A percentile compares a stretch with the other conserved stretches of the same genome.
These are phyloP conservation scores for Populus davidiana DNA, from an alignment of 345 rosid genomes.

Conservation along the genomic window DNA sequence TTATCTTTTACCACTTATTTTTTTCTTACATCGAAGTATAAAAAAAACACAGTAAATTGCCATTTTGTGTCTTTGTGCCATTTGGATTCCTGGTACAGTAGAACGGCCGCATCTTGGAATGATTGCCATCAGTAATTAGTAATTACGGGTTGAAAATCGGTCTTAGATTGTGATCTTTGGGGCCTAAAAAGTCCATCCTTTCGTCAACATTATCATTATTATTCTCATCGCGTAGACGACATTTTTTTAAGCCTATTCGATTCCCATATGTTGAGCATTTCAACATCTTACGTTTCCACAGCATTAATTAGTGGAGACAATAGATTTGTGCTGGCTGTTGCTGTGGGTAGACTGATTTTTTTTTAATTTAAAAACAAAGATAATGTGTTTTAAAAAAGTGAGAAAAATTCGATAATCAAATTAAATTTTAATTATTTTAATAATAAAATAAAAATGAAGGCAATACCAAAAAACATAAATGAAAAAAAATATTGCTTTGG, in stretches of 20 bases:
- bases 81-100: background rate
- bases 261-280: background rate
- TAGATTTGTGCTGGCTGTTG: too few relatives aligned
- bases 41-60: background rate
- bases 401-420: too few relatives aligned
- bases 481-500: too few relatives aligned
- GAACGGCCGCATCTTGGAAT: background rate
- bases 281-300: background rate
- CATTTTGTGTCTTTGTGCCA: background rate
- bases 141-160: conserved; percentile 25
- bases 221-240: background rate
- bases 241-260: background rate
- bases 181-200: background rate
- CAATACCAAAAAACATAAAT: too few relatives aligned
- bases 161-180: background rate
- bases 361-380: too few relatives aligned
- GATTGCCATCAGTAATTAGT: conserved; percentile 8
- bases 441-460: too few relatives aligned
- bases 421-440: too few relatives aligned
- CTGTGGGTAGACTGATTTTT: too few relatives aligned
- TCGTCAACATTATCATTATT: background rate
- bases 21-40: background rate
- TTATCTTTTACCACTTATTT: background rate
- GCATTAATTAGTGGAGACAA: background rate
- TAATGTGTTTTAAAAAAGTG: too few relatives aligned